Conservation (phyloP, 371 early-diverging fungal genomes). For the Actinomortierella ambigua region DNA sequence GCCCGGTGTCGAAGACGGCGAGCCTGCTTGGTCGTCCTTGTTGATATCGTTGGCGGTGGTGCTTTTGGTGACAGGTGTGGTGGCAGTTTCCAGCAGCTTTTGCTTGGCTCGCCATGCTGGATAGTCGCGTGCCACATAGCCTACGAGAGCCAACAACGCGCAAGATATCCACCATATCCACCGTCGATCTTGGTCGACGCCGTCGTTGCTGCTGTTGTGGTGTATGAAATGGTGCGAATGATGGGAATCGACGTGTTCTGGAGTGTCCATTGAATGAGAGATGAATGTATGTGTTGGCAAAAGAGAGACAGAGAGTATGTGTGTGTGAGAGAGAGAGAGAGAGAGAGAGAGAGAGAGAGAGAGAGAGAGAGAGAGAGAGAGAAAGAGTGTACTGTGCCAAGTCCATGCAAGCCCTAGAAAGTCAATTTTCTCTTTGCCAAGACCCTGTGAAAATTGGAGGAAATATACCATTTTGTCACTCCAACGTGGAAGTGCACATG, state of each 20-base stretch:
- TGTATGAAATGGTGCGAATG: background rate
- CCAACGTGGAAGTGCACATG: too few species aligned
- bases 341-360: too few species aligned
- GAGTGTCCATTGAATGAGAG: background rate
- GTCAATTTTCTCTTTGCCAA: too few species aligned
- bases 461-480: too few species aligned
- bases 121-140: constrained; percentile 33
- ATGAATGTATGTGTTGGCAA: too few species aligned
- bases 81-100: background rate
- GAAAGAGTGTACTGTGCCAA: too few species aligned
- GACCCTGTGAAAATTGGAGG: too few species aligned
- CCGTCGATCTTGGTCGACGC: background rate
- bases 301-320: background rate
- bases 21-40: background rate
- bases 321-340: too few species aligned
- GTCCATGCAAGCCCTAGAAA: too few species aligned
- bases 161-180: background rate
- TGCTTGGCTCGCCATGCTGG: constrained; percentile 25
- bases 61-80: background rate
- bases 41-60: background rate
- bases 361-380: too few species aligned
- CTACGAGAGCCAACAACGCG: constrained; percentile 4
- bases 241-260: constrained; percentile 2
- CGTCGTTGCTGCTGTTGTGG: background rate
- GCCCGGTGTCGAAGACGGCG: background rate